Conservation (phyloP, 2,329 filamentous ascomycete species). For the Trichoderma koningiopsis region DNA sequence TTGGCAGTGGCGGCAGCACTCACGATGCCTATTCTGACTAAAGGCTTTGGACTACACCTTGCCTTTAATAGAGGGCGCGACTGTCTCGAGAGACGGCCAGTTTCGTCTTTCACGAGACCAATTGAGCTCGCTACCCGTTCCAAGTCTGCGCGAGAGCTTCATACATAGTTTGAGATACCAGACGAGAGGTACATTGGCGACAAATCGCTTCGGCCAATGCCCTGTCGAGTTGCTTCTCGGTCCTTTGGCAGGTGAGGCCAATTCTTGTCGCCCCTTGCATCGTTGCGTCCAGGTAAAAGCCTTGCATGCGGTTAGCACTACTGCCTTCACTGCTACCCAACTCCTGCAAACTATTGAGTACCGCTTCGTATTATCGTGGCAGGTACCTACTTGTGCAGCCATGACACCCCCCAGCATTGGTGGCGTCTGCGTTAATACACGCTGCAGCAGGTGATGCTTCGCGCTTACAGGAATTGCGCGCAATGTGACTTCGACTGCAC, state of each 20-base stretch:
- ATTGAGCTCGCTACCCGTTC: background rate
- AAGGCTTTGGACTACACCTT: background rate
- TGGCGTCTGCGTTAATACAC: background rate
- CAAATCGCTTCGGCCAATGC: background rate
- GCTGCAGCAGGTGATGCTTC: background rate
- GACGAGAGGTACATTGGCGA: background rate
- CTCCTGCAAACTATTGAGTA: background rate
- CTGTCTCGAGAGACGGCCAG: background rate
- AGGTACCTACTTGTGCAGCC: background rate
- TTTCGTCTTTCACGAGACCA: background rate
- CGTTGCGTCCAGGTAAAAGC: background rate
- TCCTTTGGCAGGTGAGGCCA: background rate
- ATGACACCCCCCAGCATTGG: background rate
- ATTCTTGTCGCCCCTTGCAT: conserved; percentile 6
- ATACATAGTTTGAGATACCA: background rate
- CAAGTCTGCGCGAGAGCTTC: background rate
- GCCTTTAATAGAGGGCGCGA: background rate
- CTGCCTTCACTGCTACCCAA: background rate
- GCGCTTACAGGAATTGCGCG: background rate
- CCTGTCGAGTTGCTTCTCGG: background rate
- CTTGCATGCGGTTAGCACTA: conserved; percentile 11
- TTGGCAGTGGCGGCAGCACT: background rate
- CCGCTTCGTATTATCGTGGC: background rate
- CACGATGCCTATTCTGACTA: background rate
- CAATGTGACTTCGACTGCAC: background rate